Evolutionary conservation across 2,329 filamentous ascomycete genomes (phyloP).

Genomic region (Alternaria metachromatica): DNA sequence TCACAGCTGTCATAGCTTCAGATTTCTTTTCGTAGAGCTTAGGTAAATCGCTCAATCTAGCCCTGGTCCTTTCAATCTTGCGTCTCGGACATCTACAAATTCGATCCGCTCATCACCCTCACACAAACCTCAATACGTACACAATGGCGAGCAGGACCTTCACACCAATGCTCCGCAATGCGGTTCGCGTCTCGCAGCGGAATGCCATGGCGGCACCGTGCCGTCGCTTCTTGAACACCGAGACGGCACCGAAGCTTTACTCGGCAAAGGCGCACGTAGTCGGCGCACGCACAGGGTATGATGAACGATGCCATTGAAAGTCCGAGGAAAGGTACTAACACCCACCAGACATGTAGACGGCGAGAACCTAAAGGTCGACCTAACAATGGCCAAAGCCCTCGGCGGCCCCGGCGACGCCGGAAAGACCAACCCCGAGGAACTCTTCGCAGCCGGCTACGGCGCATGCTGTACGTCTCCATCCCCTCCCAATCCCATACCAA

Average conservation of each 20-base stretch:
- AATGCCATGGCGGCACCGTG: background rate
- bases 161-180: constrained; percentile 19
- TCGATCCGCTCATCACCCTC: background rate
- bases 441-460: constrained; percentile 58
- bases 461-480: constrained; percentile 48
- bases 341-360: constrained; percentile 37
- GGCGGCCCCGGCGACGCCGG: constrained; percentile 51
- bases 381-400: constrained; percentile 54
- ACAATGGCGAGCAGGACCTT: constrained; percentile 25
- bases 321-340: background rate
- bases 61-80: background rate
- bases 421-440: constrained; percentile 56
- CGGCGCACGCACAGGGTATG: constrained; percentile 47
- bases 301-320: background rate
- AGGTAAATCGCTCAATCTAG: background rate
- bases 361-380: constrained; percentile 47
- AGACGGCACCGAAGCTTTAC: constrained; percentile 50
- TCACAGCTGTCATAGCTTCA: constrained; percentile 5
- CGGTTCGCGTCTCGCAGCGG: constrained; percentile 15
- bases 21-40: background rate
- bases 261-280: constrained; percentile 48
- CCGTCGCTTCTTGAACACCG: constrained; percentile 48
- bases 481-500: fast-evolving
- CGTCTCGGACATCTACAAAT: background rate
- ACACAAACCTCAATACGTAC: background rate